Base-by-base conservation (phyloP, 768 basidiomycete species). In the Suillus spraguei region DNA sequence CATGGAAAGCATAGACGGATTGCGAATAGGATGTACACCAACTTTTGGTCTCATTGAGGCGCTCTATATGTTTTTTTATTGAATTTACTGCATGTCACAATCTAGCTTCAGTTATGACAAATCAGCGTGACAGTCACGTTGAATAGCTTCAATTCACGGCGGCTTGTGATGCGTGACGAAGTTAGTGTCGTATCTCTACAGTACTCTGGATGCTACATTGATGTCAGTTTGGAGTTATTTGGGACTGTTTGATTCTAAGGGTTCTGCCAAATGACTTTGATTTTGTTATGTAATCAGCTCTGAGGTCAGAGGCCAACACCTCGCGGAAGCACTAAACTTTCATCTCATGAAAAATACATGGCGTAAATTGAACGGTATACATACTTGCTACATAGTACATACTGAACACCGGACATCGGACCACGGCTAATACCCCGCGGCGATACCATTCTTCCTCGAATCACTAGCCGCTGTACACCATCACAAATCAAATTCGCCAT, bases 381-480 rank as follows among this genome's bases (percentile, higher is more conserved):
- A 32, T 28, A 17, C 28, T 44, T 13, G 6, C 59, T 60, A 44
- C 58, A 11, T 41, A 22, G 41, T 39, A 44, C 17, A 9, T 47
- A 54, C 38, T n/a, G n/a, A n/a, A n/a, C n/a, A n/a, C n/a, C n/a
- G 7, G 16, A 13, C 59, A 1, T 36, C n/a, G 22, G 41, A 60
- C n/a, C 44, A 9, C 20, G 10, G 49, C 75, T 70, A 94, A 76
- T 95, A 96, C 4, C 91, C 95, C 54, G 91, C 87, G 5, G 95
- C 92, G 47, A 95, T 83, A n/a, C 95, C 95, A 66, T 94, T 91
- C 81, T 96, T 97, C 71, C 95, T 84, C 22, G 92, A 94, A 76
- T 97, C 95, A 71, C 92, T 94, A 10, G 92, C 90, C 65, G 93
- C 95, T 91, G 67, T 28, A 28, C 28, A 28, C 28, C 28, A 28